phyloP scores from a whole-genome alignment of 805 yeast species.

The Priceomyces fermenticarens region DNA sequence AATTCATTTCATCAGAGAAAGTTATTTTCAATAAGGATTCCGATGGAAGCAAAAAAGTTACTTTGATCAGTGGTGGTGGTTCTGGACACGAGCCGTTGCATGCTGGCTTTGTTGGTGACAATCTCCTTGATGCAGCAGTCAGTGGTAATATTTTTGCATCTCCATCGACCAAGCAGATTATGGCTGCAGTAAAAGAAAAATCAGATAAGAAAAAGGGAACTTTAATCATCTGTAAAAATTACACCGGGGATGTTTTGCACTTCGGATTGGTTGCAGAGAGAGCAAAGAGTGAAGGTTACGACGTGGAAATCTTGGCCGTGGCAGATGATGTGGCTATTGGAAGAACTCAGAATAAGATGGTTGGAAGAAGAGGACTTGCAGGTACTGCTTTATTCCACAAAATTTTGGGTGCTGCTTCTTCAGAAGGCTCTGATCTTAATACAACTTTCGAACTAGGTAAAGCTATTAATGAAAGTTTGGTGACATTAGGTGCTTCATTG shows the following conservation, averaged over 20 bases:
- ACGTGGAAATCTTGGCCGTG: constrained; percentile 71
- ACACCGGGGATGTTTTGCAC: constrained; percentile 92
- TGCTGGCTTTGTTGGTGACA: constrained; percentile 86
- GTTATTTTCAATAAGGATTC: constrained; percentile 48
- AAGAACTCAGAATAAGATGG: constrained; percentile 82
- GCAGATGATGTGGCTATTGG: constrained; percentile 96
- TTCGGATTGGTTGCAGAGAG: constrained; percentile 90
- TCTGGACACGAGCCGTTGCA: constrained; percentile 96
- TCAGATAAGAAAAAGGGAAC: constrained; percentile 57
- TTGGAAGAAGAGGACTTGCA: constrained; percentile 92
- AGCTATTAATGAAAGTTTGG: constrained; percentile 60
- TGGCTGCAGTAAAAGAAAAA: constrained; percentile 63
- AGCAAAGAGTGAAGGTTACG: constrained; percentile 72
- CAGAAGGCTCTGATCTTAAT: constrained; percentile 41
- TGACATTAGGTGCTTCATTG: constrained; percentile 84
- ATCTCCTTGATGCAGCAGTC: constrained; percentile 81
- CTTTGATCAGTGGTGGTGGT: constrained; percentile 88
- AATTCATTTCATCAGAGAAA: constrained; percentile 53
- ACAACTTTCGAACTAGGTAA: constrained; percentile 59
- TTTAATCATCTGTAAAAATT: constrained; percentile 79
- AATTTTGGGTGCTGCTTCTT: constrained; percentile 65
- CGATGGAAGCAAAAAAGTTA: constrained; percentile 51
- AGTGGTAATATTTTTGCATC: constrained; percentile 92
- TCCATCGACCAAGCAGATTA: constrained; percentile 88
- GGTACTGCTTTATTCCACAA: constrained; percentile 89